Base-by-base conservation (phyloP, 805 yeast genomes). In the Ogataea pini region DNA sequence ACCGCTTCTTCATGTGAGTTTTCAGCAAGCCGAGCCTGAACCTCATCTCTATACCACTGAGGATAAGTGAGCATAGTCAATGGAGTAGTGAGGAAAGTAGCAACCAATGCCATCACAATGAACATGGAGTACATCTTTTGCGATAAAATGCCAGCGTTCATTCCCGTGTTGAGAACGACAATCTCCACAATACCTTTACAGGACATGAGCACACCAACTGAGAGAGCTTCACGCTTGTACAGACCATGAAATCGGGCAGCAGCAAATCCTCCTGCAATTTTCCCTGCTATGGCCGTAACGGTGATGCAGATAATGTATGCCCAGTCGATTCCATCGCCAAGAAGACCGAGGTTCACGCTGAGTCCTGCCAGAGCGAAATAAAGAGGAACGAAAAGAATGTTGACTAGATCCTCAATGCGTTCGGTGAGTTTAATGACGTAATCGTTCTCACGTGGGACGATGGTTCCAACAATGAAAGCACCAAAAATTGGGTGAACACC, bases 401-500 rank as follows among this genome's bases (percentile, higher is more conserved):
- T 82, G 19, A 88, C 89, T 47, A 87, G 68, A 61, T 86, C 92
- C 66, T 87, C 96, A 65, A 87, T 77, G 58, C 86, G 82, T 54
- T 83, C 88, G 2, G 89, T 84, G 41, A 87, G 69, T 36, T 76
- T 77, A 33, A 85, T 76, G 14, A 83, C 89, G 61, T 83, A 85
- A 13, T 85, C 85, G 56, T 83, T 80, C 42, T 86, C 90, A 58
- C 92, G 72, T 8, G 95, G 95, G 6, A 86, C 78, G 44, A 87
- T 78, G 24, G 84, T 70, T 4, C 96, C 96, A 9, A 82, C 80
- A 67, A 87, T 74, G 59, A 87, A 87, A 0, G 92, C 94, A 36
- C 95, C 96, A 67, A 87, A 87, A 57, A 87, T 87, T 0, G 94
- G 86, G 65, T 87, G 95, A 9, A 86, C 92, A 4, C 95, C 96